Percentiles rank a stretch among this genome's conserved stretches.
Conservation (phyloP, 768 basidiomycete species). For the Psilocybe cyanescens region DNA sequence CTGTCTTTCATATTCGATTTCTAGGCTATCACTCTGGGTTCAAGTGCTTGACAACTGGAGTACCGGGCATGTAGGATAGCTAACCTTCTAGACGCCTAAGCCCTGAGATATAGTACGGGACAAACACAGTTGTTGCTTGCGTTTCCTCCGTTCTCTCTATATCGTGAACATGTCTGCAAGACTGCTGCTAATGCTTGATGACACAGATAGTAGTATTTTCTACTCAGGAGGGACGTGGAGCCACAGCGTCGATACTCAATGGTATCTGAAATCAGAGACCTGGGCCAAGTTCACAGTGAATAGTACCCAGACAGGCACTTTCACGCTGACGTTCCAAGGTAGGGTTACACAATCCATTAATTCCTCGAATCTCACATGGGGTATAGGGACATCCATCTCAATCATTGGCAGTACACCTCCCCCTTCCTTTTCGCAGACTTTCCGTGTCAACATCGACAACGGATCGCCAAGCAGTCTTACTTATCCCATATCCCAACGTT, state of each 20-base stretch:
- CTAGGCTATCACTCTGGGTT: no score
- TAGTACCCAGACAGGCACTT: background rate
- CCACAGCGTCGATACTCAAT: background rate
- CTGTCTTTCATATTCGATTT: no score
- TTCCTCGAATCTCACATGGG: background rate
- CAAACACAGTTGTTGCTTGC: no score
- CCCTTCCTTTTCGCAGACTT: constrained; percentile 6
- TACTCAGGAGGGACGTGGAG: background rate
- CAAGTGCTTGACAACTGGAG: no score
- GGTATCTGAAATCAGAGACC: background rate
- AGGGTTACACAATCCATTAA: background rate
- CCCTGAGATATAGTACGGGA: no score
- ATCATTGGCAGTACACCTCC: constrained; percentile 16
- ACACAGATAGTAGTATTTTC: background rate
- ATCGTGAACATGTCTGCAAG: background rate
- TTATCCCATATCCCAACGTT: constrained; percentile 18
- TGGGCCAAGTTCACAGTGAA: background rate
- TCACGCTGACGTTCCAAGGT: background rate
- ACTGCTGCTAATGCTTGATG: background rate
- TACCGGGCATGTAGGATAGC: no score
- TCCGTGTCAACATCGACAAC: constrained; percentile 25
- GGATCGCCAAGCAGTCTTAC: constrained; percentile 8
- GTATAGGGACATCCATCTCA: constrained; percentile 14
- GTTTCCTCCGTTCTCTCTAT: no score
- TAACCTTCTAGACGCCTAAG: no score